A percentile compares a stretch with the other conserved stretches of the same genome.
These are phyloP conservation scores for Hanseniaspora lachancei DNA, from an alignment of 805 yeast species.

Conservation along the genomic window DNA sequence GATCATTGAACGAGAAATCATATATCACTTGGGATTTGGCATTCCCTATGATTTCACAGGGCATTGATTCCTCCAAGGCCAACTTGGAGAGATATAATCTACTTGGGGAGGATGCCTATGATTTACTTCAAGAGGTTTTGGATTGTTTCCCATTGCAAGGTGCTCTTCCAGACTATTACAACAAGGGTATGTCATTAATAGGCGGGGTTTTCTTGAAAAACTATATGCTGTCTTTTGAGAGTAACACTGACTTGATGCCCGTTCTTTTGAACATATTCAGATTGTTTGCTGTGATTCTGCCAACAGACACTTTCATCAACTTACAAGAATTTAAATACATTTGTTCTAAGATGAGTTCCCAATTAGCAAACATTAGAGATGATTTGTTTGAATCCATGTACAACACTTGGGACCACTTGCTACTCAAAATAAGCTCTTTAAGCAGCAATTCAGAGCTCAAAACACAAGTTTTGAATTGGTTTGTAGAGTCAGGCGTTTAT, in stretches of 20 bases:
- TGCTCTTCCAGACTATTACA: slow-evolving; percentile 18
- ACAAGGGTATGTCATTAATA: slow-evolving; percentile 25
- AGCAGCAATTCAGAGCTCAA: slow-evolving; percentile 11
- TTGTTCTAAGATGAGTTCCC: slow-evolving; percentile 39
- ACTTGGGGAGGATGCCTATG: slow-evolving; percentile 74
- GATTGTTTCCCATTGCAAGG: slow-evolving; percentile 41
- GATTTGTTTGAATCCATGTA: slow-evolving; percentile 46
- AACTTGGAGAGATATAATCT: slow-evolving; percentile 32
- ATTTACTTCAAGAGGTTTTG: slow-evolving; percentile 62
- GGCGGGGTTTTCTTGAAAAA: slow-evolving; percentile 34
- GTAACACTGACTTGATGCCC: slow-evolving; percentile 64
- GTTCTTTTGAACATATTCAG: slow-evolving; percentile 47
- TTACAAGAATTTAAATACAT: slow-evolving; percentile 30
- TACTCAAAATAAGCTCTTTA: slow-evolving; percentile 13
- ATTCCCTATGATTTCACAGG: slow-evolving; percentile 47
- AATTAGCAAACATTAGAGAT: slow-evolving; percentile 52
- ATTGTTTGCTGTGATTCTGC: slow-evolving; percentile 44
- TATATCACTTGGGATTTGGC: slow-evolving; percentile 41
- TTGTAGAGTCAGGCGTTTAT: slow-evolving; percentile 22
- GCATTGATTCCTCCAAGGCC: slow-evolving; percentile 50
- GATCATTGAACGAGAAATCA: slow-evolving; percentile 43
- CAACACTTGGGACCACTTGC: slow-evolving; percentile 26
- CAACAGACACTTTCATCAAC: slow-evolving; percentile 29
- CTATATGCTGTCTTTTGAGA: slow-evolving; percentile 45
- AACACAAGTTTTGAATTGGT: slow-evolving; percentile 18